Percentiles rank a stretch among this genome's conserved stretches.
Conservation (phyloP, 495 filamentous ascomycete genomes). For the Xylaria intraflava region DNA sequence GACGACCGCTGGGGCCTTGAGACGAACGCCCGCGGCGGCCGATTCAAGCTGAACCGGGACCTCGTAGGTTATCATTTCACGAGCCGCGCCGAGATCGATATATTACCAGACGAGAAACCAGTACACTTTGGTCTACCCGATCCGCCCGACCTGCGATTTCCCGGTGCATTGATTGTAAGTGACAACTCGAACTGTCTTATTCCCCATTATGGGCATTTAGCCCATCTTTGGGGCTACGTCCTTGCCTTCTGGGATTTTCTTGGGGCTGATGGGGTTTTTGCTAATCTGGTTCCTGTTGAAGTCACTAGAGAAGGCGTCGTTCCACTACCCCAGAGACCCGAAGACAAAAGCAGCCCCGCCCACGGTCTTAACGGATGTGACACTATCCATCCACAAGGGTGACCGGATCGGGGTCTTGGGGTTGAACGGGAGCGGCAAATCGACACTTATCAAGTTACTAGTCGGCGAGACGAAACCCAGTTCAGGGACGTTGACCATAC, state of each 20-base stretch:
- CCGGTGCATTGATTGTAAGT: conserved; percentile 53
- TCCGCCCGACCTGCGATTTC: conserved; percentile 63
- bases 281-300: background rate
- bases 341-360: conserved; percentile 11
- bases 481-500: conserved; percentile 51
- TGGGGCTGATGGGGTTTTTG: background rate
- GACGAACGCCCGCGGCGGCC: conserved; percentile 58
- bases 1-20: conserved; percentile 73
- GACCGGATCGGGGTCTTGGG: conserved; percentile 69
- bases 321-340: conserved; percentile 45
- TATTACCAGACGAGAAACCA: conserved; percentile 57
- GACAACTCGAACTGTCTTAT: background rate
- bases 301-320: conserved; percentile 58
- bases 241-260: background rate
- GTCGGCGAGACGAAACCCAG: conserved; percentile 39
- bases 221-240: background rate
- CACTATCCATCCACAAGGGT: conserved; percentile 58
- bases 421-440: conserved; percentile 69
- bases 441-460: conserved; percentile 58
- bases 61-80: conserved; percentile 52
- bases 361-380: conserved; percentile 48
- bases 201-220: background rate
- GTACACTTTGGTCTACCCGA: conserved; percentile 52
- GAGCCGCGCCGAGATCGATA: conserved; percentile 58
- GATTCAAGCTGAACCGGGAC: conserved; percentile 76